Base-by-base conservation (phyloP, 108 stramenopile genomes). In the Parietichytrium sp. region DNA sequence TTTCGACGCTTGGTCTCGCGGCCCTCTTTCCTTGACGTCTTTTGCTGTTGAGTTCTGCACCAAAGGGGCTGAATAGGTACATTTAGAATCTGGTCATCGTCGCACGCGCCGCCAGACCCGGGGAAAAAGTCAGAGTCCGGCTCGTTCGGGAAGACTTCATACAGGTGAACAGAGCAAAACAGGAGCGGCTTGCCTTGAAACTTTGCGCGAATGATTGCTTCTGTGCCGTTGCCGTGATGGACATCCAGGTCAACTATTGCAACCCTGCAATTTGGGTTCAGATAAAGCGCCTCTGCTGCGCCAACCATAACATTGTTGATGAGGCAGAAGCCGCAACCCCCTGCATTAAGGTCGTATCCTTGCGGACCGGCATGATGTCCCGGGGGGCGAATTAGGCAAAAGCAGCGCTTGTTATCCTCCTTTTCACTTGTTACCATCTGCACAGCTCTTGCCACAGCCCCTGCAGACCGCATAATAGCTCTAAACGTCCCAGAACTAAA, bases 401-500 rank as follows among this genome's bases (percentile, higher is more conserved):
- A 99, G 29, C 85, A 48, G 8, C 77, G 95, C 33, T 96, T 96
- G 86, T 96, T 96, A 30, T 82, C 52, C 47, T 54, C 49, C 36
- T 36, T 20, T 6, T 87, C 88, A n/a, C 31, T 13, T 42, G 86
- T 20, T 23, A 91, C 90, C 12, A 42, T 16, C 50, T 91, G 89
- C 23, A 91, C 89, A 12, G 88, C 90, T 54, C 48, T 80, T 18
- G 45, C 42, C 55, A 85, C 89, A 16, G 89, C 87, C 29, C 90
- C 90, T 2, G 87, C 89, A 29, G 90, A 89, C 13, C 90, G 80
- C 45, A 82, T 36, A 31, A 87, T 84, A 15, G 90, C 89, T 49
- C 52, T 55, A 38, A 86, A 53, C 49, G 86, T 86, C 3, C 84
- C 82, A 1, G 77, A 52, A 47, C 79, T 83, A 29, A 90, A 87